Evolutionary conservation across 1,139 yeast genomes (phyloP), one percentile per base, ranked within the genome.

Genomic region (Kurtzmaniella quercitrusa): DNA sequence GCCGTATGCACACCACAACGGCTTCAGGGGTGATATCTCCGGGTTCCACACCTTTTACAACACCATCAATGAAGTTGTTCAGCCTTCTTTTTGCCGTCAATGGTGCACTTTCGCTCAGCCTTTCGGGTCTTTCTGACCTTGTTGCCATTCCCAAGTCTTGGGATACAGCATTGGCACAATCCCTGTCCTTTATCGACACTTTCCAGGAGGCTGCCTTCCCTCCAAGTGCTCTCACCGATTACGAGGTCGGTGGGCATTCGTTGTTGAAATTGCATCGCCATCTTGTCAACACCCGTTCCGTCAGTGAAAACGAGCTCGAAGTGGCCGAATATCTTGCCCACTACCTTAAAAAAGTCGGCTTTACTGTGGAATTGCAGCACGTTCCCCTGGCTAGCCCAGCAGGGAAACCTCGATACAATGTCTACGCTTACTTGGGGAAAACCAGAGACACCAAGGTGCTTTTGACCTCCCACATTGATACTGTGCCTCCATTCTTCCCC

Each of bases 391-490:
- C 57, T 6, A 42, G 34, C 34, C 31, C 31, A 27, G 49, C 48
- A 15, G 49, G 43, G 1, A 18, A 33, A 2, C 58, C 58, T 6
- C 65, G 84, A 41, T 65, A 65, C 52, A 82, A 82, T 52, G 63
- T 83, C 23, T 83, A 77, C 54, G 87, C 87, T 4, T 82, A 81
- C 55, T 51, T 61, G 17, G 82, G 82, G 1, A 41, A 52, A 2
- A 49, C 53, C 2, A 68, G 80, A 46, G 62, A 77, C 51, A 75
- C 84, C 16, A 68, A 62, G 45, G 73, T 79, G 12, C 57, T 82
- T 42, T 55, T 83, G 27, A 81, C 88, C 2, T 77, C 86, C 11
- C 90, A 83, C 53, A 77, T 82, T 36, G 90, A 83, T 53, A 83
- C 89, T 0, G 90, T 83, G 6, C 89, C 89, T 12, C 89, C 89